These are phyloP conservation scores for Spathaspora boniae DNA, from an alignment of 805 yeast species.

Conservation along the genomic window DNA sequence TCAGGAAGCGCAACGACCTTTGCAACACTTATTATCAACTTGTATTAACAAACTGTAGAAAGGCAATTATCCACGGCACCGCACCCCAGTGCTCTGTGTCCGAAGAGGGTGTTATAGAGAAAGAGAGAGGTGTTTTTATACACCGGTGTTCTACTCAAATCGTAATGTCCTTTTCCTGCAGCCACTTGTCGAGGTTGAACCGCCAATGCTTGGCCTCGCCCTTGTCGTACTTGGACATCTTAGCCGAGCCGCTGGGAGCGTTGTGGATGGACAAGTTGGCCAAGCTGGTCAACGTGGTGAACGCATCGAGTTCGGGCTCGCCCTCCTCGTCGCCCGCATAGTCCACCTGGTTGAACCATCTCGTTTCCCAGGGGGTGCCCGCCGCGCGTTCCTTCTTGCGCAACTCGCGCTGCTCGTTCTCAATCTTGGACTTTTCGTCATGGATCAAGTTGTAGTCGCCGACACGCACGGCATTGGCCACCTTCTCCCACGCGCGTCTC, in stretches of 20 bases:
- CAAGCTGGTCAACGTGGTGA: constrained; percentile 36
- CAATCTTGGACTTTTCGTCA: constrained; percentile 71
- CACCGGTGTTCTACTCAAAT: constrained; percentile 20
- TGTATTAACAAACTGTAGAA: no score
- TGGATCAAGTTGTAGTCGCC: constrained; percentile 77
- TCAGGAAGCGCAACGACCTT: no score
- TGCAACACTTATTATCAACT: no score
- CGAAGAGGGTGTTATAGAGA: no score
- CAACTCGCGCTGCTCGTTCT: constrained; percentile 78
- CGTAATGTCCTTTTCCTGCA: constrained; percentile 55
- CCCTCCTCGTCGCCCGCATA: constrained; percentile 13
- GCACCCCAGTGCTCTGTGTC: no score
- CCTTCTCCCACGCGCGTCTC: constrained; percentile 85
- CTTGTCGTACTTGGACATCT: constrained; percentile 53
- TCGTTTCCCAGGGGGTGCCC: constrained; percentile 67
- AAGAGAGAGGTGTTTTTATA: no score
- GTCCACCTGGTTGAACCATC: constrained; percentile 67
- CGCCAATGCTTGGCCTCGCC: constrained; percentile 67
- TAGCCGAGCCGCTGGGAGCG: constrained; percentile 63
- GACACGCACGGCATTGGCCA: constrained; percentile 77
- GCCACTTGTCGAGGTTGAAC: constrained; percentile 52
- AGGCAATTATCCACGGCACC: no score
- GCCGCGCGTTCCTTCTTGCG: constrained; percentile 68
- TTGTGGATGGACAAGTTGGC: constrained; percentile 59
- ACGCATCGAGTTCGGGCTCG: constrained; percentile 31